Base-by-base conservation (phyloP, 495 filamentous ascomycete species). In the Saxophila tyrrhenica region DNA sequence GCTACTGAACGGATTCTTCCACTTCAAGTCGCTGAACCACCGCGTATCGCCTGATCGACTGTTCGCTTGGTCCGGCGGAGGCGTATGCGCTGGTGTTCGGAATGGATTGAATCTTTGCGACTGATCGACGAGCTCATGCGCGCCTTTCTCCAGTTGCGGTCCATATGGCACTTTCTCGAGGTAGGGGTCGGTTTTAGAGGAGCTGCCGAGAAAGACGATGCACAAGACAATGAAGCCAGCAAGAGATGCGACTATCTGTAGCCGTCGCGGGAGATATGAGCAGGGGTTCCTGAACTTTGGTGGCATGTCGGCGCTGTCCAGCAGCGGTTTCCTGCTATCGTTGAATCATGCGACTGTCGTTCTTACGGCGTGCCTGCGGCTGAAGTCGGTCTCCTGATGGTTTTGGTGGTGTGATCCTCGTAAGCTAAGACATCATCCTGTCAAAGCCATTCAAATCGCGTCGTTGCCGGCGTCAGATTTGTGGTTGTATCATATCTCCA, bases 21-120 rank as follows among this genome's bases (percentile, higher is more conserved):
- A 96, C 64, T 82, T 84, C 80, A 81, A 90, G 65, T 92, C 82
- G 56, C 76, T 82, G 68, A 87, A 88, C 92, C 92, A 98, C 61
- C 78, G 83, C 51, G 81, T 79, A 57, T 84, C 85, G 48, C 81
- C 86, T 60, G 79, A 84, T 8, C 84, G 84, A 62, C 84, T 89
- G 63, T 89, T 87, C 43, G 83, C 78, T 64, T 87, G 82, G 19
- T 73, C 67, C 3, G 65, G 66, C 21, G 83, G 82, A 0, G 89
- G 85, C 55, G 81, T 77, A 66, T 95, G 89, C n/a, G 82, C 76
- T 25, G 81, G 75, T 35, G 78, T 78, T 48, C 77, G 75, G 64
- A 90, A 92, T 25, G 65, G 70, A 54, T 69, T 67, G 15, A 61
- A 54, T 54, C 58, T 57, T 11, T 49, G 49, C 7, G 54, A 50